phyloP scores from a whole-genome alignment of 164 flowering plant genomes.

The Kingdonia uniflora region DNA sequence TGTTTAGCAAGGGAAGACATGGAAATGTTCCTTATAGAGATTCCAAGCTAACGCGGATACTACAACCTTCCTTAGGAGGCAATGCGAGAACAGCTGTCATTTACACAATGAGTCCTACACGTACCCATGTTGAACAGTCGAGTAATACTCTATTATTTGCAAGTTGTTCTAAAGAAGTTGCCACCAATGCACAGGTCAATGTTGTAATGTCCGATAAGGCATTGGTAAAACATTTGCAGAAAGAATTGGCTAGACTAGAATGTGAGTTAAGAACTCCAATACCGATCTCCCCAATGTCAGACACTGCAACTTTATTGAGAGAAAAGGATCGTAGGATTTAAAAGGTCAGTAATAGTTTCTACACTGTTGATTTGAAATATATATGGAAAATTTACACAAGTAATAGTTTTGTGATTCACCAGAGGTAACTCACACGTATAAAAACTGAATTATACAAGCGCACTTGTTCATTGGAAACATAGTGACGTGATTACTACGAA shows the following conservation, averaged over 20 bases:
- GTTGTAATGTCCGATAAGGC: conserved; percentile 87
- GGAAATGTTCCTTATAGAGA: conserved; percentile 86
- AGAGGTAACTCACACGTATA: too few species aligned
- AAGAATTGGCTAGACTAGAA: conserved; percentile 69
- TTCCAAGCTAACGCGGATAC: conserved; percentile 91
- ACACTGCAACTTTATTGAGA: conserved; percentile 35
- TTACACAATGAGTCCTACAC: conserved; percentile 91
- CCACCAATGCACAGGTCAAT: conserved; percentile 77
- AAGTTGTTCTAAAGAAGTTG: conserved; percentile 83
- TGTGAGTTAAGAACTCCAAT: conserved; percentile 41
- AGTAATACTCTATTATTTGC: conserved; percentile 91
- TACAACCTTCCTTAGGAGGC: conserved; percentile 84
- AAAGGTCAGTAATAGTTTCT: conserved; percentile 40
- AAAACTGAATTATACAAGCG: too few species aligned
- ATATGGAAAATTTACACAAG: too few species aligned
- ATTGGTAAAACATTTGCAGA: conserved; percentile 77
- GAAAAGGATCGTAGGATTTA: conserved; percentile 84
- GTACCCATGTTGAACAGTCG: conserved; percentile 84
- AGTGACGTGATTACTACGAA: too few species aligned
- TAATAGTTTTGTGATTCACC: too few species aligned
- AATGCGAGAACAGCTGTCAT: conserved; percentile 93
- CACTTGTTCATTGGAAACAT: too few species aligned
- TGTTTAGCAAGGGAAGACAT: conserved; percentile 86
- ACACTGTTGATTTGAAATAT: too few species aligned
- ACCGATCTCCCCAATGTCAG: conserved; percentile 18